Evolutionary conservation across 2,329 filamentous ascomycete genomes (phyloP), one percentile per base, ranked within the genome.

Genomic region (Aspergillus alliaceus): DNA sequence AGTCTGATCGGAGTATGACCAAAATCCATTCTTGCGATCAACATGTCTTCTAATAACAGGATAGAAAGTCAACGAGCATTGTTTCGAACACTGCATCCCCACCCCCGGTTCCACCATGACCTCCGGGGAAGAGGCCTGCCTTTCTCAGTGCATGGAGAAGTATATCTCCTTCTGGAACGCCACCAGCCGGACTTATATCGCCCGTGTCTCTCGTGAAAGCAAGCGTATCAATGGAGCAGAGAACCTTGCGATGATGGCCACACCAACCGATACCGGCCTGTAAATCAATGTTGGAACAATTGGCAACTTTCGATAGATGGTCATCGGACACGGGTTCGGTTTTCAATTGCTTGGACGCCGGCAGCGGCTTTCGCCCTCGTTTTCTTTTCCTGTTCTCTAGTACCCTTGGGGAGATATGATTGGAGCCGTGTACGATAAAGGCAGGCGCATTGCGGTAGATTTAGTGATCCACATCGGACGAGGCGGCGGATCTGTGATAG

Each of bases 101-200:
- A 86, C 88, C 69, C 75, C 90, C 53, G 87, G 88, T 57, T 74
- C 81, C 50, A 86, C 84, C 53, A 77, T 93, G 55, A 87, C 86
- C 50, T 84, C 82, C 75, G 76, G 82, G 75, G 90, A 93, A 74
- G 80, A 86, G 70, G 80, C 83, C 22, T 93, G 90, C 79, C 82
- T 90, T 69, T 90, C 84, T 20, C 81, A 83, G 59, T 93, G 90
- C 80, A 90, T 92, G 85, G 89, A 93, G 68, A 93, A 93, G 76
- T 93, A 93, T 81, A 90, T 93, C 81, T 78, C 82, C 31, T 84
- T 89, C 11, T 93, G 90, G 90, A 92, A 92, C 77, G 79, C 83
- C 61, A 86, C 90, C 69, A 89, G 87, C 78, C 75, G 81, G 48
- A 81, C 86, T 39, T 91, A 91, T 73, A 84, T 91, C 68, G 75